Percentiles rank a stretch among this genome's conserved stretches.
These are phyloP conservation scores for Priceomyces castillae DNA, from an alignment of 805 yeast species.

Conservation along the genomic window DNA sequence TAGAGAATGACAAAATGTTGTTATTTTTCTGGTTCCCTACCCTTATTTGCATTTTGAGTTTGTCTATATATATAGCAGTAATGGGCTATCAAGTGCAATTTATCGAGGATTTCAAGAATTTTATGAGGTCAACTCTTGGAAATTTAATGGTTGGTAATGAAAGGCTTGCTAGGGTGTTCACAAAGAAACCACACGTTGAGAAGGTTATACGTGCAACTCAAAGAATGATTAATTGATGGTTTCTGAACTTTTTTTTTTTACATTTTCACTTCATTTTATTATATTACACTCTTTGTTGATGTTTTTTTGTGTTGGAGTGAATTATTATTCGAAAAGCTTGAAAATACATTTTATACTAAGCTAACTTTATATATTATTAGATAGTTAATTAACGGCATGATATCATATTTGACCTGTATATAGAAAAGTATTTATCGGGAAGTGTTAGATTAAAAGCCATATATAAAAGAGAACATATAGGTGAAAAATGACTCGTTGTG, in stretches of 20 bases:
- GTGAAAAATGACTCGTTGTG: constrained; percentile 12
- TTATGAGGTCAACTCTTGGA: constrained; percentile 37
- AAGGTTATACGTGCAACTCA: constrained; percentile 3
- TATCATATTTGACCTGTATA: not conserved
- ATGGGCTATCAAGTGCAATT: constrained; percentile 38
- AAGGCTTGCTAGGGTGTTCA: constrained; percentile 37
- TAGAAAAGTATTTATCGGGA: too few relatives aligned
- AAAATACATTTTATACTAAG: not conserved
- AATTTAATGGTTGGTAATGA: constrained; percentile 44
- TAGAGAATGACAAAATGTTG: constrained; percentile 76
- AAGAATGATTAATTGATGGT: not conserved
- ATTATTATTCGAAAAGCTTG: not conserved
- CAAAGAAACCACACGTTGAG: constrained; percentile 7
- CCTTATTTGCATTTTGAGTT: constrained; percentile 51
- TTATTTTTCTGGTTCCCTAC: constrained; percentile 91
- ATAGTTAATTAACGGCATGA: not conserved
- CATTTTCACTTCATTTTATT: too few relatives aligned
- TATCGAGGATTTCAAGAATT: constrained; percentile 33
- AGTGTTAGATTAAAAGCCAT: not conserved
- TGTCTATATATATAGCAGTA: constrained; percentile 43
- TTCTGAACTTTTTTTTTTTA: not conserved
- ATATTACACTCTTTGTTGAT: not conserved
- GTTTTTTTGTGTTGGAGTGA: not conserved
- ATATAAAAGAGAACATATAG: not conserved
- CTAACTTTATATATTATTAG: not conserved